Percentiles rank a stretch among this genome's conserved stretches.
Evolutionary conservation across 805 yeast species (phyloP).

Genomic region (Teunomyces barrocoloradensis): DNA sequence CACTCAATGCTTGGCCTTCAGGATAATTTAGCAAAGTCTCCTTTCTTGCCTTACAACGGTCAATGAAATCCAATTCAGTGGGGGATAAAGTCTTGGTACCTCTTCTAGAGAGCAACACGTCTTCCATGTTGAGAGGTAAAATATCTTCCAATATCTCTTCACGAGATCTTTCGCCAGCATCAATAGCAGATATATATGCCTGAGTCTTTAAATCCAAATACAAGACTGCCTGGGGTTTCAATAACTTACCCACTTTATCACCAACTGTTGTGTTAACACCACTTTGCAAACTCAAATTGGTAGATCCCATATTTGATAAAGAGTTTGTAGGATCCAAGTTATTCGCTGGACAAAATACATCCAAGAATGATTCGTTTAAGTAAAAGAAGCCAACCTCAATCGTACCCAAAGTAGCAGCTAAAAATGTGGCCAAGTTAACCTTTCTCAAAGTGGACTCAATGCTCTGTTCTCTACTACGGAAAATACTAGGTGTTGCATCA

Average conservation of each 20-base stretch:
- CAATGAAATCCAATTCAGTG: constrained; percentile 75
- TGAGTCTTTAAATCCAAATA: constrained; percentile 91
- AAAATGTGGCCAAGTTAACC: constrained; percentile 82
- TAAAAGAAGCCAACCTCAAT: constrained; percentile 85
- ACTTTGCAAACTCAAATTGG: constrained; percentile 32
- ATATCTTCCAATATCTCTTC: constrained; percentile 70
- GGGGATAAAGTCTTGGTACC: constrained; percentile 53
- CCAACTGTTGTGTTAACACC: constrained; percentile 34
- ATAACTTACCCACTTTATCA: constrained; percentile 52
- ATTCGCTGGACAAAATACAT: constrained; percentile 80
- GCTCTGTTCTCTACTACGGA: constrained; percentile 60
- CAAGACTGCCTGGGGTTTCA: constrained; percentile 77
- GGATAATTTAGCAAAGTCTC: constrained; percentile 51
- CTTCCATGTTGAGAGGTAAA: constrained; percentile 65
- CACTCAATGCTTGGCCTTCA: constrained; percentile 53
- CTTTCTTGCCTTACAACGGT: constrained; percentile 69
- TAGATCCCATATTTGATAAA: constrained; percentile 32
- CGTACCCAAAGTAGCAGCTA: constrained; percentile 82
- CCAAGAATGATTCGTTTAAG: constrained; percentile 79
- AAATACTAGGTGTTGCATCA: constrained; percentile 53
- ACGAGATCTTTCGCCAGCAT: constrained; percentile 57
- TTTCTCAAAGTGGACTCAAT: constrained; percentile 69
- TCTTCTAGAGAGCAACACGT: constrained; percentile 40
- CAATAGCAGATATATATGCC: constrained; percentile 86
- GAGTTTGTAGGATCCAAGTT: constrained; percentile 49